Evolutionary conservation across 768 basidiomycete species (phyloP).

Genomic region (Lactarius deliciosus): DNA sequence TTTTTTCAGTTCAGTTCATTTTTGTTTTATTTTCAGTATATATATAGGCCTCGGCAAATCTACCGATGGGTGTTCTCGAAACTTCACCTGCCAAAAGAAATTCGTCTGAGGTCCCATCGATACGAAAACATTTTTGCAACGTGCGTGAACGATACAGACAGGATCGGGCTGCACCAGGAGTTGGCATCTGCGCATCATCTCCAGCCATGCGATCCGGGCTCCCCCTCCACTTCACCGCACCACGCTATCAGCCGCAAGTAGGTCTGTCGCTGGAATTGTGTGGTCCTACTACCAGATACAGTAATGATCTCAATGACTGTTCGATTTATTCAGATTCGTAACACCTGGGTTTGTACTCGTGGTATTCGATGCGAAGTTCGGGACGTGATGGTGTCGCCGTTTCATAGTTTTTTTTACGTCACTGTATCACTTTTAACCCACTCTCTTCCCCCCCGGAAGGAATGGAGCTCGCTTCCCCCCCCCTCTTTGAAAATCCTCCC

Average conservation of each 20-base stretch:
- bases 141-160: no score
- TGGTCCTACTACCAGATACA: background rate
- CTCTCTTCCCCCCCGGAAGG: background rate
- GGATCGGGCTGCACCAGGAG: no score
- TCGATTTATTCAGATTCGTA: background rate
- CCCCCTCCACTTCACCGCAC: background rate
- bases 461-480: background rate
- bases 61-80: no score
- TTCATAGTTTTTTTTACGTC: background rate
- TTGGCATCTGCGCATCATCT: no score
- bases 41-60: no score
- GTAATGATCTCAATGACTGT: background rate
- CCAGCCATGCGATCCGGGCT: no score
- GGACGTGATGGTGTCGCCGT: background rate
- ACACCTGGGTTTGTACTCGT: background rate
- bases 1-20: no score
- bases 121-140: no score
- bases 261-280: background rate
- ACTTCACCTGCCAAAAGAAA: no score
- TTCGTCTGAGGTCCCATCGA: no score
- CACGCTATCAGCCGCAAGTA: background rate
- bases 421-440: background rate
- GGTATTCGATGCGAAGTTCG: background rate
- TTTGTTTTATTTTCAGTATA: no score
- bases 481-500: background rate